Evolutionary conservation across 169 alveolate species (phyloP), one percentile per base, ranked within the genome.

Genomic region (Plasmodium gallinaceum): DNA sequence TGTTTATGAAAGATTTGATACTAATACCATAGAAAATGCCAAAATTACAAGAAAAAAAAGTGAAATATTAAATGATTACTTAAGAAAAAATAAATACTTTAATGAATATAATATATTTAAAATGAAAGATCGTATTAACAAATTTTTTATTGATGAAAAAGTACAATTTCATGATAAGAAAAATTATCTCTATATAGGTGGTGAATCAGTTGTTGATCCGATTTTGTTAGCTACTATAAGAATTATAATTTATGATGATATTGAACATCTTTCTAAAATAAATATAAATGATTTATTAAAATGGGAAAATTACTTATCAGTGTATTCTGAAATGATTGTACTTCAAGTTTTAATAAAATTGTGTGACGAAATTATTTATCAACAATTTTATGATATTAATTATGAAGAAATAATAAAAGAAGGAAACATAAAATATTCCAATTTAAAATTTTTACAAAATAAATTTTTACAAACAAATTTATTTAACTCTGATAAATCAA

Each of bases 81-180:
- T 83, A 46, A 48, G 91, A 2, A 83, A 83, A 83, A 83, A 83
- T 70, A 83, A 57, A 68, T 83, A 83, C 22, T 69, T 83, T 46
- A 66, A 83, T 52, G 91, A 83, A 61, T 83, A 83, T 61, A 83
- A 83, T 45, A 83, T 83, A 58, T 83, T 83, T 83, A 83, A 83
- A 20, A 68, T 83, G 86, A 83, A 83, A 83, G 91, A 83, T 43
- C 83, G 85, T 26, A 83, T 83, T 43, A 83, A 83, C 72, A 68
- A 66, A 83, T 83, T 83, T 32, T 69, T 46, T 37, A 69, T 83
- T 61, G 85, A 83, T 20, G 91, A 83, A 83, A 83, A 83, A 62
- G n/a, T 83, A 8, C 76, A 64, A 43, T 66, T 64, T 58, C 18
- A 18, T 58, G 43, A 62, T 42, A 80, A 45, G 46, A 80, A 80